phyloP scores from a whole-genome alignment of 345 rosid genomes.

The Laguncularia racemosa region DNA sequence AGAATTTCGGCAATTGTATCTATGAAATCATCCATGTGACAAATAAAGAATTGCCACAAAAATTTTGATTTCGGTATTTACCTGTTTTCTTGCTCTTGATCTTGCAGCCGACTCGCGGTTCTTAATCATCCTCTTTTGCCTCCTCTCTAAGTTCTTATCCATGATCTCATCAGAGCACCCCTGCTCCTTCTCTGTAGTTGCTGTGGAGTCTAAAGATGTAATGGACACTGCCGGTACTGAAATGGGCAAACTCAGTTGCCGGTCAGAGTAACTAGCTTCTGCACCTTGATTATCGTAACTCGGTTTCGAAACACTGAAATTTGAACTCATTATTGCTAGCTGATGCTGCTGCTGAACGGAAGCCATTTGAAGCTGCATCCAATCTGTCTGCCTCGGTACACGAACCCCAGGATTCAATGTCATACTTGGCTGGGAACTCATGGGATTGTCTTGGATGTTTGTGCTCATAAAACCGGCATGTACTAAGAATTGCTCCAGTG shows the following conservation, averaged over 20 bases:
- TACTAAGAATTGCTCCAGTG: background rate
- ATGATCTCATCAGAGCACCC: slow-evolving; percentile 5
- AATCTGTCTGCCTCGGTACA: slow-evolving; percentile 5
- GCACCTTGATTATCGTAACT: background rate
- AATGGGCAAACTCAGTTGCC: background rate
- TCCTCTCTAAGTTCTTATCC: slow-evolving; percentile 9
- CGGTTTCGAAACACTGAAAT: background rate
- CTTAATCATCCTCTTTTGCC: slow-evolving; percentile 17
- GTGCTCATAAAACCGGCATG: background rate
- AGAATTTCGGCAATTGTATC: background rate
- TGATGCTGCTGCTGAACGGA: no score
- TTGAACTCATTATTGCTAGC: background rate
- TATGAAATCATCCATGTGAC: background rate
- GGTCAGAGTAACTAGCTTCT: background rate
- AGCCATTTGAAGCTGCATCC: slow-evolving; percentile 8
- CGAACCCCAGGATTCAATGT: slow-evolving; percentile 3
- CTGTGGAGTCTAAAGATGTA: background rate
- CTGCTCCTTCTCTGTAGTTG: slow-evolving; percentile 7
- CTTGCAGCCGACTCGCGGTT: slow-evolving; percentile 32
- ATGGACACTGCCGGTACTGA: background rate
- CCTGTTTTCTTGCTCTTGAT: slow-evolving; percentile 29
- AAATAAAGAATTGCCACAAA: background rate
- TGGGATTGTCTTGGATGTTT: slow-evolving; percentile 3
- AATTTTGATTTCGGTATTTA: background rate
- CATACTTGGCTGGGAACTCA: background rate